Base-by-base conservation (phyloP, 140 eudicot species). In the Senecio squalidus region DNA sequence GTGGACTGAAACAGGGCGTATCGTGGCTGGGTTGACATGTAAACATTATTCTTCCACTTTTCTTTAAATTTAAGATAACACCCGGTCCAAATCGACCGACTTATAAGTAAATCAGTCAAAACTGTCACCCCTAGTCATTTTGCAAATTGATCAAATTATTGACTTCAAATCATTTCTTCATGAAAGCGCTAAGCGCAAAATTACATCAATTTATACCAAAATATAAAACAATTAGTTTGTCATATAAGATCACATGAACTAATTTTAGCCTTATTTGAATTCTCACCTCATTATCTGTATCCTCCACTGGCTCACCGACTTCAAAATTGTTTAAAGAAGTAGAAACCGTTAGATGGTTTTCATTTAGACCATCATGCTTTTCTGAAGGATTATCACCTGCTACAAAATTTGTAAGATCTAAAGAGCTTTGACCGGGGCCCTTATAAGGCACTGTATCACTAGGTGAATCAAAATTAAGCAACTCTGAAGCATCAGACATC, bases 281-380 rank as follows among this genome's bases (percentile, higher is more conserved):
- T n/a, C n/a, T n/a, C n/a, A 86, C 97, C 97, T 90, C 94, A 53
- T n/a, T n/a, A n/a, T 81, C 89, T 22, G 78, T 24, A 23, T 72
- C 75, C 57, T 83, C 88, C 11, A 62, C 36, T 28, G 78, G 62
- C 46, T 53, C 80, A 27, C 61, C 82, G 7, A 46, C 79, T 21
- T 63, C 64, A 34, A 44, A 52, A 60, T 68, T 81, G 54, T 63
- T 73, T 45, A 74, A 84, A 17, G 78, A 50, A 65, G 36, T 54
- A 45, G 48, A 77, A 36, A 34, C 57, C 29, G 40, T 53, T 31
- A 72, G 61, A 51, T 43, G 72, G 28, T 50, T 44, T 64, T 59
- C 80, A 39, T 59, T 75, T 65, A 70, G 38, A 33, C 71, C 70
- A 39, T 31, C 76, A 50, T 68, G 70, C 6, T 67, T 83, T 59